Evolutionary conservation across 371 early-diverging fungal species (phyloP).

Genomic region (Capillidium rhysosporum): DNA sequence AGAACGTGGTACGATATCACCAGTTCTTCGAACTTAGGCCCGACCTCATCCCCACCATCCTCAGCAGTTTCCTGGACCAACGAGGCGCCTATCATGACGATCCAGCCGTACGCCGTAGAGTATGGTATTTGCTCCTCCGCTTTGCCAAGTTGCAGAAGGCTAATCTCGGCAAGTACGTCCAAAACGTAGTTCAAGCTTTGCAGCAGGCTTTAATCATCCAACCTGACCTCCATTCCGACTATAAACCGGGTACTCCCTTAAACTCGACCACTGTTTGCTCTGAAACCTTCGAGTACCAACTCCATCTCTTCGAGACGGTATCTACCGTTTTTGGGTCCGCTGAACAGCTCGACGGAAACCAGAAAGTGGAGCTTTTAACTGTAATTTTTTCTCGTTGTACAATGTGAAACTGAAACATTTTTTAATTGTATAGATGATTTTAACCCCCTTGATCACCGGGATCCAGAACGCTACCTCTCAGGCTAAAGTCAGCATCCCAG

Average conservation of each 20-base stretch:
- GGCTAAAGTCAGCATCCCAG: conserved; percentile 24
- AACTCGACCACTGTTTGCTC: conserved; percentile 26
- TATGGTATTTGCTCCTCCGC: conserved; percentile 77
- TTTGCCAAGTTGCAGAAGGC: conserved; percentile 55
- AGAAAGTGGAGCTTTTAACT: conserved; percentile 54
- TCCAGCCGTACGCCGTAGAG: conserved; percentile 47
- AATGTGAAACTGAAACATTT: not conserved
- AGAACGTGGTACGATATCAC: conserved; percentile 48
- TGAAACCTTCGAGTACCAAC: conserved; percentile 56
- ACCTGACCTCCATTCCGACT: conserved; percentile 22
- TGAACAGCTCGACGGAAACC: conserved; percentile 36
- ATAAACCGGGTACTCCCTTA: conserved; percentile 13
- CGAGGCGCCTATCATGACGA: conserved; percentile 61
- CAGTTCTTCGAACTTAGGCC: conserved; percentile 49
- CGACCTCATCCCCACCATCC: conserved; percentile 43
- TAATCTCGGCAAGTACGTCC: conserved; percentile 36
- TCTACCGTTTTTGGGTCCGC: conserved; percentile 61
- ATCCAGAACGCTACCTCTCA: conserved; percentile 26
- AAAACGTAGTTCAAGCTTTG: conserved; percentile 21
- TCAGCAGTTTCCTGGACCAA: conserved; percentile 51
- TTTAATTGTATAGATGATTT: conserved; percentile 25
- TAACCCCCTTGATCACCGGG: conserved; percentile 54
- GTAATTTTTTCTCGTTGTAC: conserved; percentile 11
- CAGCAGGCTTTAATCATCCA: not conserved
- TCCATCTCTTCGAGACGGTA: conserved; percentile 80